These are phyloP conservation scores for Schizochytrium sp. DNA, from an alignment of 108 stramenopile species.

Conservation along the genomic window DNA sequence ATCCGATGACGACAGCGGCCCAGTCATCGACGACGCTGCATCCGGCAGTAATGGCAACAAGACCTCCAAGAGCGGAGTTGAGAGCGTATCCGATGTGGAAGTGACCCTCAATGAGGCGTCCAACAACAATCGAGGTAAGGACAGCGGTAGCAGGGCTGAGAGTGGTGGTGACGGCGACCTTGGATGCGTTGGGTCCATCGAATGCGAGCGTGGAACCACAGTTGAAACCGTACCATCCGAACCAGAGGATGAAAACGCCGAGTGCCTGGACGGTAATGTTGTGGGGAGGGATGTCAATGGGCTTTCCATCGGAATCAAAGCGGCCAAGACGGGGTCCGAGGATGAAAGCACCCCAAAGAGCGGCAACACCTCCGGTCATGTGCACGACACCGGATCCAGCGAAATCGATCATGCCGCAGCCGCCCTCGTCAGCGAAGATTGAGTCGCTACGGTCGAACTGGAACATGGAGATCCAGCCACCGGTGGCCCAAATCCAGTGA, in stretches of 20 bases:
- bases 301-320: background rate
- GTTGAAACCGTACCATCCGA: constrained; percentile 81
- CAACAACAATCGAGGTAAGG: background rate
- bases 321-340: constrained; percentile 51
- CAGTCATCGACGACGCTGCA: constrained; percentile 61
- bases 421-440: constrained; percentile 73
- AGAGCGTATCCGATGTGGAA: background rate
- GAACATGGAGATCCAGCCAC: constrained; percentile 67
- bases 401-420: constrained; percentile 82
- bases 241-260: constrained; percentile 64
- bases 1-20: constrained; percentile 65
- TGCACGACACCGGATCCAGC: constrained; percentile 85
- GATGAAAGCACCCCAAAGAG: constrained; percentile 80
- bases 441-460: constrained; percentile 5
- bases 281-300: constrained; percentile 45
- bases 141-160: background rate
- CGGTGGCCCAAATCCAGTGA: constrained; percentile 83
- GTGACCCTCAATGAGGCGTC: background rate
- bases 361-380: constrained; percentile 84
- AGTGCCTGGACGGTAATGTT: constrained; percentile 41
- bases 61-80: constrained; percentile 64
- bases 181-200: constrained; percentile 57
- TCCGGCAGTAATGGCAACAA: constrained; percentile 76
- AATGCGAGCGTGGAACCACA: constrained; percentile 81
- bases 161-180: constrained; percentile 7